Conservation (phyloP, 1,139 yeast genomes). For the Saccharomyces hybrid region DNA sequence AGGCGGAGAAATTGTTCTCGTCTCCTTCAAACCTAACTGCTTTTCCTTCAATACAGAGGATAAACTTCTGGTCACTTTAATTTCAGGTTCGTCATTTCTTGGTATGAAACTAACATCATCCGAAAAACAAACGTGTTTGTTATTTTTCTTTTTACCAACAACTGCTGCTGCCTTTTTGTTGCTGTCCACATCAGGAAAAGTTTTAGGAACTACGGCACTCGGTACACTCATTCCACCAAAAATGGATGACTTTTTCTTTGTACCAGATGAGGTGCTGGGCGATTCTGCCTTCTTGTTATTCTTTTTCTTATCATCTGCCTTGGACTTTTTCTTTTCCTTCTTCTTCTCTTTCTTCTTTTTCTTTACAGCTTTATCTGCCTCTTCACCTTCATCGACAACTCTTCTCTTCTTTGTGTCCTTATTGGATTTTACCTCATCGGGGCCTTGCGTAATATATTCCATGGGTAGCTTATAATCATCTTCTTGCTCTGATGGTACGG, state of each 20-base stretch:
- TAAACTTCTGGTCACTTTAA: not conserved
- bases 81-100: not conserved
- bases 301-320: slow-evolving; percentile 1
- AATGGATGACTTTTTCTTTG: slow-evolving; percentile 28
- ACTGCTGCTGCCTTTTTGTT: slow-evolving; percentile 5
- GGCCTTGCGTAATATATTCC: not conserved
- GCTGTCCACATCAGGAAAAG: slow-evolving; percentile 12
- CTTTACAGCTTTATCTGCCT: slow-evolving; percentile 3
- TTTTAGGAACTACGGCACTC: slow-evolving; percentile 9
- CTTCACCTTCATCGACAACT: slow-evolving; percentile 1
- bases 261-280: slow-evolving; percentile 13
- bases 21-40: not conserved
- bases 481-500: slow-evolving; percentile 1
- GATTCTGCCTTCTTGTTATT: slow-evolving; percentile 1
- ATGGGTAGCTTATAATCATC: not conserved
- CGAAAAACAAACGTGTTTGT: slow-evolving; percentile 17
- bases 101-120: slow-evolving; percentile 16
- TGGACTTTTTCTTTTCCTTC: slow-evolving; percentile 1
- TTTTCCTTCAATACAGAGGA: not conserved
- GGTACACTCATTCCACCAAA: slow-evolving; percentile 21
- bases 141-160: slow-evolving; percentile 6
- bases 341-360: slow-evolving; percentile 2
- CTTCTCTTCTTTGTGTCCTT: not conserved
- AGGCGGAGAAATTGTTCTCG: not conserved
- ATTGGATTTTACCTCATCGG: not conserved